Percentiles rank a stretch among this genome's conserved stretches.
phyloP scores from a whole-genome alignment of 495 filamentous ascomycete species.

The Oidiodendron maius region DNA sequence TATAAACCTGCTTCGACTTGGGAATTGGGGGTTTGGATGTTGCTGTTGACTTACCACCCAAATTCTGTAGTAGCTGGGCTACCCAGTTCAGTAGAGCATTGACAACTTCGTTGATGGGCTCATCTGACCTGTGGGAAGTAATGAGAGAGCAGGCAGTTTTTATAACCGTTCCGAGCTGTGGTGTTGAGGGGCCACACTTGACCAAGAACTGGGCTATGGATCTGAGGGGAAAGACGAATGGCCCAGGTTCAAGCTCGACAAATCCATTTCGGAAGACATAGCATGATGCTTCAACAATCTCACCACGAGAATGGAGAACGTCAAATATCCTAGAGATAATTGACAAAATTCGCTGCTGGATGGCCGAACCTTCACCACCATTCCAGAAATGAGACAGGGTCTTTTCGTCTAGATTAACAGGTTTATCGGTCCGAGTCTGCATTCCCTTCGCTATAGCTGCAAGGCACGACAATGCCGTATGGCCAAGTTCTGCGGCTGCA shows the following conservation, averaged over 20 bases:
- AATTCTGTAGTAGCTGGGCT: constrained; percentile 53
- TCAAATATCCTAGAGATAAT: constrained; percentile 24
- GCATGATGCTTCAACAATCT: constrained; percentile 72
- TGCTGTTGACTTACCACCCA: constrained; percentile 44
- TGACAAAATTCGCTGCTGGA: constrained; percentile 48
- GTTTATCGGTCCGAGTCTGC: constrained; percentile 62
- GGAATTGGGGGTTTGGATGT: too few species aligned
- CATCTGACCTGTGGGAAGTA: constrained; percentile 44
- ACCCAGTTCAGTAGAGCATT: constrained; percentile 57
- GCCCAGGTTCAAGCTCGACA: constrained; percentile 67
- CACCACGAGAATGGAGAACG: constrained; percentile 53
- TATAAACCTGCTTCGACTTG: too few species aligned
- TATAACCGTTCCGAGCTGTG: constrained; percentile 68
- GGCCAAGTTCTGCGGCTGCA: constrained; percentile 37
- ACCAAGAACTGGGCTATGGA: constrained; percentile 68
- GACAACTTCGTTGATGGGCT: constrained; percentile 34
- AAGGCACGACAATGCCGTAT: constrained; percentile 67
- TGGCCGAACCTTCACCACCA: constrained; percentile 40
- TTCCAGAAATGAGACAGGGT: constrained; percentile 53
- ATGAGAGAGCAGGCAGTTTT: constrained; percentile 74
- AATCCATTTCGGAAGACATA: constrained; percentile 72
- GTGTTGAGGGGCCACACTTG: constrained; percentile 52
- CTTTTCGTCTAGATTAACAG: constrained; percentile 57
- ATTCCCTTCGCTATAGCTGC: constrained; percentile 74
- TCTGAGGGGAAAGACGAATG: constrained; percentile 70